Conservation (phyloP, 2,329 filamentous ascomycete species). For the Cladosporium sp. region DNA sequence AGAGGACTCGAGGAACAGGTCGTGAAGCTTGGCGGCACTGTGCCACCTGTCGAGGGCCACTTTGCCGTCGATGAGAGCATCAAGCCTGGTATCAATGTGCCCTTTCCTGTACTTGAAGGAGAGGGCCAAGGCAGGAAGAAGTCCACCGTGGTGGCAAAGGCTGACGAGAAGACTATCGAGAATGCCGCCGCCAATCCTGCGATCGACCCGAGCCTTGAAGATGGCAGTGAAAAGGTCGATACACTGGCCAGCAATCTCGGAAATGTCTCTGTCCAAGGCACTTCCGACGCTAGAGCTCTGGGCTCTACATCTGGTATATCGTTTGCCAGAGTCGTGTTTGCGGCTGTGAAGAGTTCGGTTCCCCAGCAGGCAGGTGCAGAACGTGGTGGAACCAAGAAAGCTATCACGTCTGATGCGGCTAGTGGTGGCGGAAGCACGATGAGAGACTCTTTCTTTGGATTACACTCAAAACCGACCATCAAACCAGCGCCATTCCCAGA, state of each 20-base stretch:
- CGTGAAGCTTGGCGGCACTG: slow-evolving; percentile 66
- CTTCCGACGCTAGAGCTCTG: slow-evolving; percentile 71
- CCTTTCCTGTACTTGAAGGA: slow-evolving; percentile 28
- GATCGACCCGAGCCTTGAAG: slow-evolving; percentile 36
- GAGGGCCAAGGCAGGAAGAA: slow-evolving; percentile 17
- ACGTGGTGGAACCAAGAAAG: slow-evolving; percentile 59
- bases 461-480: slow-evolving; percentile 87
- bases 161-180: slow-evolving; percentile 8
- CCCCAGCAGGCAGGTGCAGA: slow-evolving; percentile 58
- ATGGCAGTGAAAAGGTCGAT: slow-evolving; percentile 58
- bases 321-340: slow-evolving; percentile 90
- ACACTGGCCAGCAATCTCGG: slow-evolving; percentile 69
- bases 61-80: slow-evolving; percentile 52
- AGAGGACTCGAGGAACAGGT: slow-evolving; percentile 79
- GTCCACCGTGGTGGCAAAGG: slow-evolving; percentile 7
- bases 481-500: slow-evolving; percentile 82
- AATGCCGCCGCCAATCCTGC: slow-evolving; percentile 24
- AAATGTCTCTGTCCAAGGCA: slow-evolving; percentile 75
- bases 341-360: slow-evolving; percentile 79
- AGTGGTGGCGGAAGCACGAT: slow-evolving; percentile 71
- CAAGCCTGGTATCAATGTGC: slow-evolving; percentile 39
- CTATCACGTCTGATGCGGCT: slow-evolving; percentile 49
- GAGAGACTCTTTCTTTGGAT: slow-evolving; percentile 95
- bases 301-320: slow-evolving; percentile 78
- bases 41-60: slow-evolving; percentile 65